phyloP scores from a whole-genome alignment of 2,329 filamentous ascomycete genomes.

The Fusarium penzigii region DNA sequence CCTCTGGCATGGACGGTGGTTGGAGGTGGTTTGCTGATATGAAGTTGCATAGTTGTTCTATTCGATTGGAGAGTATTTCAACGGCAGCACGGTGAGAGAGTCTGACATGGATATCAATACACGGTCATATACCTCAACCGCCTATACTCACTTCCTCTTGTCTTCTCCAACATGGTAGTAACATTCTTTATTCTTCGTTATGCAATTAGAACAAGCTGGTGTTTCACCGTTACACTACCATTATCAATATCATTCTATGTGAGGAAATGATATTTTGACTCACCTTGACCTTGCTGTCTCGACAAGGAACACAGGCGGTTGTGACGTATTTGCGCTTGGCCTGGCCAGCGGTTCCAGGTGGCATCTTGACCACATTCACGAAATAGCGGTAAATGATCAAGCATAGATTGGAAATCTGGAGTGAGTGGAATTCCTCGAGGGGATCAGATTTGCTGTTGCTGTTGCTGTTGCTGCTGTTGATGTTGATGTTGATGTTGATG shows the following conservation, averaged over 20 bases:
- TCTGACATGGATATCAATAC: neutral
- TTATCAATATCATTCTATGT: conserved; percentile 16
- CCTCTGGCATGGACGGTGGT: conserved; percentile 36
- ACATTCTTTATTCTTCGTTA: conserved; percentile 19
- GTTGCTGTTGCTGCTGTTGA: too few relatives aligned
- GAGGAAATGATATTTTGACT: neutral
- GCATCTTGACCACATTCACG: conserved; percentile 3
- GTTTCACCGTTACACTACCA: conserved; percentile 19
- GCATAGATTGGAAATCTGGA: too few relatives aligned
- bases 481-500: too few relatives aligned
- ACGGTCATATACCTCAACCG: neutral
- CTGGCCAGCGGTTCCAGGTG: conserved; percentile 7
- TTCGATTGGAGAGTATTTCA: conserved; percentile 15
- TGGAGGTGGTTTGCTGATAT: conserved; percentile 42
- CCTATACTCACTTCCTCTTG: conserved; percentile 16
- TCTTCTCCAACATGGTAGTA: conserved; percentile 20
- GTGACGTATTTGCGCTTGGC: conserved; percentile 41
- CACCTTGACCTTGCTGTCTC: conserved; percentile 47
- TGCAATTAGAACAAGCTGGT: conserved; percentile 19
- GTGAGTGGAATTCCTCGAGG: too few relatives aligned
- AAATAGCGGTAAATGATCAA: too few relatives aligned
- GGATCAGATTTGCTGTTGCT: too few relatives aligned
- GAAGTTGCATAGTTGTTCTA: conserved; percentile 32
- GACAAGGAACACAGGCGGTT: conserved; percentile 44
- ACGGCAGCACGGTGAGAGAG: conserved; percentile 16